phyloP scores from a whole-genome alignment of 2,329 filamentous ascomycete genomes.

The Talaromyces sp. region DNA sequence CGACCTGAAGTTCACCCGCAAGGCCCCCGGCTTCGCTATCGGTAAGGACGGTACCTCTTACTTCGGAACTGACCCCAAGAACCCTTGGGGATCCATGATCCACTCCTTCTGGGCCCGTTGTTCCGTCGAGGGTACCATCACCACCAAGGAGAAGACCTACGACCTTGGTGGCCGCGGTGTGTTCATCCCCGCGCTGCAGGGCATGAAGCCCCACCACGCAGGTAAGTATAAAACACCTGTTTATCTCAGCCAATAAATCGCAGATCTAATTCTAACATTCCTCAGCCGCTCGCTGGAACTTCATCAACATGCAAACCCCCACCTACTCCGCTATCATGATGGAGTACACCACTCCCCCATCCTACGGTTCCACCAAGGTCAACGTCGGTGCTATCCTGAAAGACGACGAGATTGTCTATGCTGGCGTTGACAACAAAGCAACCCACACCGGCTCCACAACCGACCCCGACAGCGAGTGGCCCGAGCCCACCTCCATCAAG shows the following conservation, averaged over 20 bases:
- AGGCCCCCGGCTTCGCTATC: slow-evolving; percentile 77
- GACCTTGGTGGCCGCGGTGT: slow-evolving; percentile 80
- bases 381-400: slow-evolving; percentile 80
- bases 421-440: slow-evolving; percentile 65
- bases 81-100: slow-evolving; percentile 90
- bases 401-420: slow-evolving; percentile 77
- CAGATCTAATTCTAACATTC: background rate
- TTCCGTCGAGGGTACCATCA: slow-evolving; percentile 77
- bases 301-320: slow-evolving; percentile 85
- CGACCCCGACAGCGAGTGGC: slow-evolving; percentile 84
- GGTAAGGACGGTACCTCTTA: slow-evolving; percentile 82
- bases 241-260: background rate
- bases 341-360: slow-evolving; percentile 92
- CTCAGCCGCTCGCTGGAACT: slow-evolving; percentile 83
- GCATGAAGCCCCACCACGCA: slow-evolving; percentile 98
- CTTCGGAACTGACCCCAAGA: slow-evolving; percentile 80
- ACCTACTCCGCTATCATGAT: slow-evolving; percentile 88
- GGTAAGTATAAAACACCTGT: slow-evolving; percentile 50
- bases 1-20: slow-evolving; percentile 78
- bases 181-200: slow-evolving; percentile 85
- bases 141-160: slow-evolving; percentile 77
- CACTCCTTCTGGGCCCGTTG: slow-evolving; percentile 95
- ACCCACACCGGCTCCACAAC: slow-evolving; percentile 70
- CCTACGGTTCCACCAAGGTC: slow-evolving; percentile 84
- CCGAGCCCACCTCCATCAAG: slow-evolving; percentile 74